Evolutionary conservation across 2,329 filamentous ascomycete genomes (phyloP), one percentile per base, ranked within the genome.

Genomic region (Fusarium annulatum): DNA sequence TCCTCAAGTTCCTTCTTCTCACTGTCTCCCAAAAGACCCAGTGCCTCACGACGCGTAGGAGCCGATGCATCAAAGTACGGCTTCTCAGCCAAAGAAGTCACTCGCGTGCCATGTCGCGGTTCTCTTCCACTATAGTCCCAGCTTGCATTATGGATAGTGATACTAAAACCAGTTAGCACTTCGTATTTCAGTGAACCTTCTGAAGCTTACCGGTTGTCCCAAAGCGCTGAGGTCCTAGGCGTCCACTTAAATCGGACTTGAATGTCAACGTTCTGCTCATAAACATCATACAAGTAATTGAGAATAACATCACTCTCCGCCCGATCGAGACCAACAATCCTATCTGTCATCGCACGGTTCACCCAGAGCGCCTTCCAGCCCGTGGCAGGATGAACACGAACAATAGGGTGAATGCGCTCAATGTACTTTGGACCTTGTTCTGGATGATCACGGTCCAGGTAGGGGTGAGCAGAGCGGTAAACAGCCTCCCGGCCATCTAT

Each of bases 311-410:
- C 92, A 64, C 91, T 93, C 81, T 94, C 92, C 0, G 86, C 89
- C 67, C 88, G 88, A 74, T 94, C 91, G 0, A 94, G 80, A 0
- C 92, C 92, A 1, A 94, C 88, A 53, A 94, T 94, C 2, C 88
- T 85, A 10, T 87, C 86, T 0, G 92, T 94, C 87, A 94, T 91
- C 4, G 89, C 85, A 7, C 91, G 87, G 79, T 94, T 94, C 1
- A 94, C 92, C 85, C 87, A 94, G 1, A 94, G 85, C 0, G 90
- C 86, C 80, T 93, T 94, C 92, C 92, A 94, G 1, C 92, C 92
- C 0, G 92, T 94, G 0, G 89, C 91, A 1, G 92, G 92, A 77
- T 94, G 92, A 0, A 92, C 89, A 7, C 92, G 86, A 4, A 94
- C 92, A 15, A 94, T 80, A 0, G 92, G 91, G 78, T 94, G 92